Conservation (phyloP, 257 asterid genomes). For the Solanum medicagineum region DNA sequence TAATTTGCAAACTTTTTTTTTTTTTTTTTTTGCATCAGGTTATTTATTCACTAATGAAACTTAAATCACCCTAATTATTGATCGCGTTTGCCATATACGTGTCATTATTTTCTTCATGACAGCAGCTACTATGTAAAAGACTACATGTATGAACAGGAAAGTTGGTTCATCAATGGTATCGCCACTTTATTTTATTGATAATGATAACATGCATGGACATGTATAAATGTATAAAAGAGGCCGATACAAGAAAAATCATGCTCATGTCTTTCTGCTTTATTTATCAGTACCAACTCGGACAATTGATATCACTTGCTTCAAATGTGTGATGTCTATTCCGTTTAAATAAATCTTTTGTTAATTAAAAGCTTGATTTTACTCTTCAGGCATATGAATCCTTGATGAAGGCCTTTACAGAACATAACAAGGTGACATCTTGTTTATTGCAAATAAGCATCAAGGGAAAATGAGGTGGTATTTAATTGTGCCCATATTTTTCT, state of each 20-base stretch:
- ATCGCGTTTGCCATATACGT: not conserved
- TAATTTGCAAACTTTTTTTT: not conserved
- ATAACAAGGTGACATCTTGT: constrained; percentile 66
- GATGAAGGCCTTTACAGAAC: constrained; percentile 83
- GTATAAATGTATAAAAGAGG: not conserved
- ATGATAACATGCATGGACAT: not conserved
- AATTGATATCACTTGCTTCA: not conserved
- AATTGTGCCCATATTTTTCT: not conserved
- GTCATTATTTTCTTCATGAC: not conserved
- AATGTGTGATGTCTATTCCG: not conserved
- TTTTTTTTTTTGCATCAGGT: not conserved
- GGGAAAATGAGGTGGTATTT: constrained; percentile 14
- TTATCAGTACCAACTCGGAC: not conserved
- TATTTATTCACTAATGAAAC: not conserved
- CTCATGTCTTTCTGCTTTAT: not conserved
- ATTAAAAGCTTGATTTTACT: constrained; percentile 4
- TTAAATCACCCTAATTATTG: not conserved
- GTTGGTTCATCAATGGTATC: not conserved
- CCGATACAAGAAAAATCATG: not conserved
- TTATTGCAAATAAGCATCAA: constrained; percentile 14
- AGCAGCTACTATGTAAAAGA: not conserved
- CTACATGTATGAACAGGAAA: not conserved
- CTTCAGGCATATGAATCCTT: constrained; percentile 88
- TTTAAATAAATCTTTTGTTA: not conserved
- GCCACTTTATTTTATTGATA: not conserved